phyloP scores from a whole-genome alignment of 495 filamentous ascomycete species.

The Tuber calosporum region DNA sequence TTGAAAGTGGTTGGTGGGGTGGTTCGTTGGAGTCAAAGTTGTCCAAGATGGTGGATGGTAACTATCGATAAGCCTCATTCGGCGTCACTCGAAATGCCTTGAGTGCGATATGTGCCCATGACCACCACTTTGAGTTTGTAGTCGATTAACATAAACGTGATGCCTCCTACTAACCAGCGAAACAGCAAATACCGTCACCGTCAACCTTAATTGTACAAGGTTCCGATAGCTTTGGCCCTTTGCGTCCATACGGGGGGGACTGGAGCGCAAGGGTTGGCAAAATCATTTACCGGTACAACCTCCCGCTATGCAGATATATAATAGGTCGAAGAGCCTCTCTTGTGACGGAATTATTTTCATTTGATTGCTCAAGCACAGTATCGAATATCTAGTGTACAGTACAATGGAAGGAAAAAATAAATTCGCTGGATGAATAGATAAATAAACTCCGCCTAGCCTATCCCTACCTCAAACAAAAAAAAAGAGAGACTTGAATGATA shows the following conservation, averaged over 20 bases:
- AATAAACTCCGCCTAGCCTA: background rate
- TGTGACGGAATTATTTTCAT: background rate
- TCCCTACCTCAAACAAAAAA: slow-evolving; percentile 10
- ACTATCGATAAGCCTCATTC: slow-evolving; percentile 2
- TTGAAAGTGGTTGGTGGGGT: background rate
- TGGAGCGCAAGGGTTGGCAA: background rate
- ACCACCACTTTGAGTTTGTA: background rate
- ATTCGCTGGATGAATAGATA: background rate
- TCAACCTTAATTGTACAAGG: background rate
- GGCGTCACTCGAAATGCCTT: background rate
- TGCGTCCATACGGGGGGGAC: background rate
- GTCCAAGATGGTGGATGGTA: background rate
- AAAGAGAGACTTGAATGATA: slow-evolving; percentile 7
- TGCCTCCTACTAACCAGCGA: background rate
- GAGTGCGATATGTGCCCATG: background rate
- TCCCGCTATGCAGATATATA: background rate
- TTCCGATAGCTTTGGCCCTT: background rate
- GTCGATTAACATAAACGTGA: background rate
- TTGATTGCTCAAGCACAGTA: background rate
- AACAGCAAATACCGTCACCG: background rate
- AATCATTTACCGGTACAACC: background rate
- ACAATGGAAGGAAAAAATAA: background rate
- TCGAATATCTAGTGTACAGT: slow-evolving; percentile 1
- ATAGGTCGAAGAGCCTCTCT: background rate
- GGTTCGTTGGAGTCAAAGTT: slow-evolving; percentile 9